phyloP scores from a whole-genome alignment of 2,329 filamentous ascomycete genomes.

The Achaetomium macrosporum region DNA sequence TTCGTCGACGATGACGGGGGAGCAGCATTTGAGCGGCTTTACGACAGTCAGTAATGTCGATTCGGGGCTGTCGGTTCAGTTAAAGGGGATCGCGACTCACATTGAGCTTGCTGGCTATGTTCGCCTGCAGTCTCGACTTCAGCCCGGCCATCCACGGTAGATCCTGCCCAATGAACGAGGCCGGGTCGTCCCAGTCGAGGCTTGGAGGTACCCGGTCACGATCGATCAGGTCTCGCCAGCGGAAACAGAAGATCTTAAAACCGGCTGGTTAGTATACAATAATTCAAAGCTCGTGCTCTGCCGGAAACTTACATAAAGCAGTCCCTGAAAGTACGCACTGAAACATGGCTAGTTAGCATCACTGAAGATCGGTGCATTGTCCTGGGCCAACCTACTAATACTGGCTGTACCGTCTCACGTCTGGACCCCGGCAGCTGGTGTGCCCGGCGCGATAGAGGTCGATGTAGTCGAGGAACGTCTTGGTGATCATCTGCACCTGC shows the following conservation, averaged over 20 bases:
- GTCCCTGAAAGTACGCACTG: slow-evolving; percentile 69
- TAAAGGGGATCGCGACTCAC: slow-evolving; percentile 10
- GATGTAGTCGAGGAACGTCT: slow-evolving; percentile 70
- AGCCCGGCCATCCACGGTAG: slow-evolving; percentile 72
- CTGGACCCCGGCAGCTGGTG: slow-evolving; percentile 69
- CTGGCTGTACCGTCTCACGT: slow-evolving; percentile 73
- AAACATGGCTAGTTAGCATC: not conserved
- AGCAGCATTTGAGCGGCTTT: slow-evolving; percentile 81
- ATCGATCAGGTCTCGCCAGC: slow-evolving; percentile 83
- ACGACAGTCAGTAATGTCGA: not conserved
- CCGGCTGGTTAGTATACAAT: not conserved
- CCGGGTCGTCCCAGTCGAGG: slow-evolving; percentile 56
- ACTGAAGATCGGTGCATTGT: not conserved
- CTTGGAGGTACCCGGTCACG: slow-evolving; percentile 46
- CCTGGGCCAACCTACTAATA: slow-evolving; percentile 54
- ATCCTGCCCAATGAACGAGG: slow-evolving; percentile 61
- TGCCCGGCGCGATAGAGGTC: slow-evolving; percentile 72
- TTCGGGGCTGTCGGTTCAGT: too few relatives aligned
- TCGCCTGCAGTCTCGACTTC: slow-evolving; percentile 65
- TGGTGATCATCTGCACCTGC: slow-evolving; percentile 76
- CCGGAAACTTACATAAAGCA: slow-evolving; percentile 55
- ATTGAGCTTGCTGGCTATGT: slow-evolving; percentile 85
- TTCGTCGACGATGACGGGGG: slow-evolving; percentile 81
- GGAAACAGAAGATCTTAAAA: slow-evolving; percentile 77
- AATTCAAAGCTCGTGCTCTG: too few relatives aligned